Evolutionary conservation across 2,329 filamentous ascomycete genomes (phyloP).

Genomic region (Pseudocercospora macadamiae): DNA sequence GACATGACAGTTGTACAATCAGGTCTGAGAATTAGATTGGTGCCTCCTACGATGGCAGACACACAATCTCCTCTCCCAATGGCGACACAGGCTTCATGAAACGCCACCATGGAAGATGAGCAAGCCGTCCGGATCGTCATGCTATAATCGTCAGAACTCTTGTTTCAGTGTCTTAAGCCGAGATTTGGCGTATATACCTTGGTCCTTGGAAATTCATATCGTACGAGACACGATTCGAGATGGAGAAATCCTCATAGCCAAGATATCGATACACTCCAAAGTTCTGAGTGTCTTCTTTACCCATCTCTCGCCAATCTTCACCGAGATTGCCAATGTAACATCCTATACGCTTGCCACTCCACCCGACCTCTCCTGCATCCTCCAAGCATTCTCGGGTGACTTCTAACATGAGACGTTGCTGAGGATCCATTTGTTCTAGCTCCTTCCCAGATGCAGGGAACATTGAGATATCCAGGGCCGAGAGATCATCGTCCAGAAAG

Average conservation of each 20-base stretch:
- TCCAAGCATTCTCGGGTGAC: constrained; percentile 27
- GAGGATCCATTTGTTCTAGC: constrained; percentile 24
- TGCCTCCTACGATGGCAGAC: constrained; percentile 29
- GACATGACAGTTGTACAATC: constrained; percentile 30
- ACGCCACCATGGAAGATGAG: constrained; percentile 20
- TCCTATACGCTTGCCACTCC: constrained; percentile 9
- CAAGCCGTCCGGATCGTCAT: background rate
- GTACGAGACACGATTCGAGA: background rate
- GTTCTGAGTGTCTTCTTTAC: background rate
- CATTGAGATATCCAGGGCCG: background rate
- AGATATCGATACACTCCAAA: background rate
- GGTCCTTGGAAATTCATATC: background rate
- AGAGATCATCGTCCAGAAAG: constrained; percentile 12
- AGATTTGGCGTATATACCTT: no score
- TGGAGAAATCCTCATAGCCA: background rate
- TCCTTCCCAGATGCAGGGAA: constrained; percentile 8
- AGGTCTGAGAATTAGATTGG: constrained; percentile 33
- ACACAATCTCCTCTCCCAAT: constrained; percentile 21
- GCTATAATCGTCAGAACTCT: background rate
- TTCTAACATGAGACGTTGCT: constrained; percentile 31
- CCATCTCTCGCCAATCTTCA: constrained; percentile 18
- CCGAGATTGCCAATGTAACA: constrained; percentile 17
- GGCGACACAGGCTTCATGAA: constrained; percentile 36
- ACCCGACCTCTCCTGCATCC: constrained; percentile 12
- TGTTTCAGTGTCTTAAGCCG: no score